Conservation (phyloP, 345 rosid species). For the Kandelia obovata region DNA sequence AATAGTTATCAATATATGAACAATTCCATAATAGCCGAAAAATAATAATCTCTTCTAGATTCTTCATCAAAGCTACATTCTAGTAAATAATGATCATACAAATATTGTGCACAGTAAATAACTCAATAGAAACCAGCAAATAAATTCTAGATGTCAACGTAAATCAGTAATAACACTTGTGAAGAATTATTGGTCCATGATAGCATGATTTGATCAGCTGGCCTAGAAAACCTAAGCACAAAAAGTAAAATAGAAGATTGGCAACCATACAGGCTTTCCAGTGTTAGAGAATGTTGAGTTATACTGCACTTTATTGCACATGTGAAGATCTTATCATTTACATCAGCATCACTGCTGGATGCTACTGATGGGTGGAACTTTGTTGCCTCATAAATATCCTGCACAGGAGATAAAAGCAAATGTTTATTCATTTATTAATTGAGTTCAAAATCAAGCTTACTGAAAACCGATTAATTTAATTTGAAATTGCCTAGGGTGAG, state of each 20-base stretch:
- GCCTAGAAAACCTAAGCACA: background rate
- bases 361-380: conserved; percentile 56
- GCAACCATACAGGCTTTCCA: conserved; percentile 47
- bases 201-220: background rate
- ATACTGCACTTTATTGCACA: conserved; percentile 54
- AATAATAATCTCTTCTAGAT: too few relatives aligned
- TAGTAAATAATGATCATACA: background rate
- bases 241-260: background rate
- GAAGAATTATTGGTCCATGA: background rate
- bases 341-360: conserved; percentile 38
- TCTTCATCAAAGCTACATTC: background rate
- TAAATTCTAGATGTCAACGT: background rate
- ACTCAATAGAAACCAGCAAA: background rate
- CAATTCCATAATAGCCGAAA: too few relatives aligned
- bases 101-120: background rate
- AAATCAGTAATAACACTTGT: background rate
- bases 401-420: conserved; percentile 20
- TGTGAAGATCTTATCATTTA: conserved; percentile 45
- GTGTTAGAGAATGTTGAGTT: conserved; percentile 44
- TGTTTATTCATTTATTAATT: background rate
- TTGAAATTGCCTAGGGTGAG: too few relatives aligned
- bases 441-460: too few relatives aligned
- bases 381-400: conserved; percentile 93
- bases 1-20: too few relatives aligned
- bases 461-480: too few relatives aligned